Base-by-base conservation (phyloP, 2,329 filamentous ascomycete species). In the Diaporthe sp. region DNA sequence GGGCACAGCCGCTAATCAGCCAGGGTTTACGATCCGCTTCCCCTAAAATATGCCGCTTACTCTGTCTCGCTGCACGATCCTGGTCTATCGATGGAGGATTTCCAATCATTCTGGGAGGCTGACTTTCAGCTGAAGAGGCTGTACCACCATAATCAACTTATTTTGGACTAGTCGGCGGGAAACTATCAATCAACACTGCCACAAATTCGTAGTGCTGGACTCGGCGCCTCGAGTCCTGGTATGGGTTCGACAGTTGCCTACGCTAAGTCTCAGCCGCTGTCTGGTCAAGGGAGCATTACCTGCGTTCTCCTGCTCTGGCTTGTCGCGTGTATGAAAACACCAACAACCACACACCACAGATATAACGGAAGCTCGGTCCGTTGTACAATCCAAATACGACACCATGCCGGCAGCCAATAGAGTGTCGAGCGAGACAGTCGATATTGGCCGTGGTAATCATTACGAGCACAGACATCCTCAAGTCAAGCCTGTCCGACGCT, bases 31-130 rank as follows among this genome's bases (percentile, higher is more conserved):
- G 28, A 67, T 67, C 61, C 61, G 61, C 13, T 31, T 65, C 17
- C 42, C 28, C 15, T 8, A 65, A 65, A 31, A 67, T 39, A 67
- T 34, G 44, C 19, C 28, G 62, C 62, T 67, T 67, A 67, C 62
- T n/a, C 62, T 44, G 39, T 22, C n/a, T 49, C 28, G 37, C 61
- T n/a, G 44, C 42, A 31, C 19, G n/a, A 49, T 49, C 61, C 61
- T 37, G 44, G 62, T 51, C 28, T 9, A 51, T n/a, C 13, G 31
- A 37, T 37, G 28, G 13, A 37, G 44, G 44, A 51, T 51, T 67
- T 51, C 62, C 62, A 67, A 67, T 67, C 44, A 67, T 9, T 15
- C 12, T 51, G n/a, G 44, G 44, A 22, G 28, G 19, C 62, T 37
- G 22, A 15, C 25, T 17, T 37, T 22, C 62, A 49, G 62, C 62